Evolutionary conservation across 331 rosid species (phyloP).

Genomic region (Arachis monticola): DNA sequence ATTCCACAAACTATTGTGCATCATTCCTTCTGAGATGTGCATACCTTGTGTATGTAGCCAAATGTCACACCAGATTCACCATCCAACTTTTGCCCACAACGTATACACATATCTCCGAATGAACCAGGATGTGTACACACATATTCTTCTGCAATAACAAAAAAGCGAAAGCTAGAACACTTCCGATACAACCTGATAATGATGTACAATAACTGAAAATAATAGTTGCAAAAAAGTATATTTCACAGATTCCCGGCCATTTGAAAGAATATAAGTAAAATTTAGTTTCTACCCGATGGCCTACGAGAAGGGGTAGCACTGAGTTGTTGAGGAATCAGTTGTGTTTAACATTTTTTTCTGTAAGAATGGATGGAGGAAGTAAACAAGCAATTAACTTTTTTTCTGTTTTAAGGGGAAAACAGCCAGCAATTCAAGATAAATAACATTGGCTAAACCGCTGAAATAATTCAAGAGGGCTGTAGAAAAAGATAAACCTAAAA

Average conservation of each 20-base stretch:
- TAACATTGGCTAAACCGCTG: background rate
- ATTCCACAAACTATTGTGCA: constrained; percentile 1
- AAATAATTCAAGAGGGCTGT: constrained; percentile 16
- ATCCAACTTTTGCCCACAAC: constrained; percentile 69
- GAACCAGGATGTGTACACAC: constrained; percentile 76
- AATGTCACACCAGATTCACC: constrained; percentile 77
- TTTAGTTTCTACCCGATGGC: background rate
- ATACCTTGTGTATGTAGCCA: constrained; percentile 84
- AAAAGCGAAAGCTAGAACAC: background rate
- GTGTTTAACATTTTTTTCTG: background rate
- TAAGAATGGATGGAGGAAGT: no score
- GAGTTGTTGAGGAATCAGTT: background rate
- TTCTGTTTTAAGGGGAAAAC: no score
- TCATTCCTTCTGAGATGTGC: constrained; percentile 25
- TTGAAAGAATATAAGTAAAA: constrained; percentile 5
- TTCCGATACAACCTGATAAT: constrained; percentile 15
- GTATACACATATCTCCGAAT: constrained; percentile 72
- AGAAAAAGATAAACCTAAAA: constrained; percentile 8
- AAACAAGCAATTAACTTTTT: no score
- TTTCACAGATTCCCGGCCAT: background rate
- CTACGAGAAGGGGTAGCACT: background rate
- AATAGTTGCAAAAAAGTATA: constrained; percentile 25
- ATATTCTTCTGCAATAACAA: constrained; percentile 48
- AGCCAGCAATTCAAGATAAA: constrained; percentile 23
- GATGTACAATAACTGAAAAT: constrained; percentile 8